Evolutionary conservation across 495 filamentous ascomycete species (phyloP).

Genomic region (Trichoderma gamsii): DNA sequence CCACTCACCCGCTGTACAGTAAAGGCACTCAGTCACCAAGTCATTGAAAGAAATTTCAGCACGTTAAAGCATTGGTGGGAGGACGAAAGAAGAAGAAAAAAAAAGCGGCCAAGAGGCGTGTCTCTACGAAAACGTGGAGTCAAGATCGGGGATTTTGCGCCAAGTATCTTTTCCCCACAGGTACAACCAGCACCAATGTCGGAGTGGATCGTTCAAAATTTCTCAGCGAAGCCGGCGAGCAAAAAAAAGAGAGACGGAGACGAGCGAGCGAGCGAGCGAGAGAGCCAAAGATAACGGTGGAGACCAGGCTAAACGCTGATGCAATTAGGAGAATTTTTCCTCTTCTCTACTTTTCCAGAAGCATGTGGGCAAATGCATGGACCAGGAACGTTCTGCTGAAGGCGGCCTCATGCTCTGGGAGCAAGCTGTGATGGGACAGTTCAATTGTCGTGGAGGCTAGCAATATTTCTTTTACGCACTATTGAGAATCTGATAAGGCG

Average conservation of each 20-base stretch:
- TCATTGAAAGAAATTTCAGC: background rate
- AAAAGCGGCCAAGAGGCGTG: background rate
- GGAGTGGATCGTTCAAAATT: conserved; percentile 11
- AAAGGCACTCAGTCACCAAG: background rate
- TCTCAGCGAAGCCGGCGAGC: conserved; percentile 5
- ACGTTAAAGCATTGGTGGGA: background rate
- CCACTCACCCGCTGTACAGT: background rate
- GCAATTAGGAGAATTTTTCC: conserved; percentile 12
- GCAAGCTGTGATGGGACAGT: background rate
- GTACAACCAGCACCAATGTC: background rate
- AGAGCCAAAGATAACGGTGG: background rate
- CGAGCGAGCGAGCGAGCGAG: background rate
- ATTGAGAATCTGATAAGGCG: background rate
- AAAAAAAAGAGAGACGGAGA: background rate
- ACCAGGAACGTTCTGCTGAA: background rate
- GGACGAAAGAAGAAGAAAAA: background rate
- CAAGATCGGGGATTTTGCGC: conserved; percentile 10
- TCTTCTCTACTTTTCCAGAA: background rate
- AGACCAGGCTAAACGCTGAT: background rate
- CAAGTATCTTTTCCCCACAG: conserved; percentile 15
- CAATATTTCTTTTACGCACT: background rate
- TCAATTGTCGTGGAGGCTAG: background rate
- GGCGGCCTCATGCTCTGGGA: background rate
- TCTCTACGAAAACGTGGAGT: conserved; percentile 14
- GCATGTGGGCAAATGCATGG: conserved; percentile 11